Percentiles rank a stretch among this genome's conserved stretches.
Conservation (phyloP, 108 stramenopile genomes). For the Cylindrotheca closterium region DNA sequence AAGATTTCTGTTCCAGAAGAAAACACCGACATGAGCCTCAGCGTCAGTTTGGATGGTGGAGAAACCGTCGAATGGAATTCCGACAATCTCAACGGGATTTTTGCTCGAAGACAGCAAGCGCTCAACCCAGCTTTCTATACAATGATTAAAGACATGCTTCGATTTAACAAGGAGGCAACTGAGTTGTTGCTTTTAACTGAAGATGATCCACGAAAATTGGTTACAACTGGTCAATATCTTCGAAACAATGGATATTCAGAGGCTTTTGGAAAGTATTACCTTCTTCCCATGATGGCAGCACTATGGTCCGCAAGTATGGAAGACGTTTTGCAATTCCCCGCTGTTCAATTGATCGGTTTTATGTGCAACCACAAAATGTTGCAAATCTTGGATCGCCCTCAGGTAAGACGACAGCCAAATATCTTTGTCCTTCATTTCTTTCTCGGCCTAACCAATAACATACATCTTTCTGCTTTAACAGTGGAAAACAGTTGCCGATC, state of each 20-base stretch:
- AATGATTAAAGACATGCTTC: constrained; percentile 81
- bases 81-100: constrained; percentile 61
- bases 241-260: constrained; percentile 63
- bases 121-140: constrained; percentile 66
- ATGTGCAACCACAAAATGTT: constrained; percentile 96
- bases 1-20: constrained; percentile 68
- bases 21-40: constrained; percentile 85
- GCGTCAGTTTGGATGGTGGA: constrained; percentile 85
- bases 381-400: constrained; percentile 72
- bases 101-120: constrained; percentile 67
- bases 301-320: constrained; percentile 85
- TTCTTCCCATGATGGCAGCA: constrained; percentile 96
- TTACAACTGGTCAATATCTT: constrained; percentile 90
- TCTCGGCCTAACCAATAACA: not conserved
- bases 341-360: constrained; percentile 82
- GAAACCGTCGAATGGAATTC: constrained; percentile 86
- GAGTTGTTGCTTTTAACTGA: constrained; percentile 56
- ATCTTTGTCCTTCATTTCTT: not conserved
- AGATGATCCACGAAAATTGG: constrained; percentile 66
- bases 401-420: constrained; percentile 23
- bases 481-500: constrained; percentile 85
- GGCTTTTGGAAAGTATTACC: constrained; percentile 81
- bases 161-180: constrained; percentile 83
- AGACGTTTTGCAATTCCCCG: constrained; percentile 86
- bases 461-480: constrained; percentile 24